Evolutionary conservation across 2,329 filamentous ascomycete species (phyloP).

Genomic region (Colletotrichum endophyticum): DNA sequence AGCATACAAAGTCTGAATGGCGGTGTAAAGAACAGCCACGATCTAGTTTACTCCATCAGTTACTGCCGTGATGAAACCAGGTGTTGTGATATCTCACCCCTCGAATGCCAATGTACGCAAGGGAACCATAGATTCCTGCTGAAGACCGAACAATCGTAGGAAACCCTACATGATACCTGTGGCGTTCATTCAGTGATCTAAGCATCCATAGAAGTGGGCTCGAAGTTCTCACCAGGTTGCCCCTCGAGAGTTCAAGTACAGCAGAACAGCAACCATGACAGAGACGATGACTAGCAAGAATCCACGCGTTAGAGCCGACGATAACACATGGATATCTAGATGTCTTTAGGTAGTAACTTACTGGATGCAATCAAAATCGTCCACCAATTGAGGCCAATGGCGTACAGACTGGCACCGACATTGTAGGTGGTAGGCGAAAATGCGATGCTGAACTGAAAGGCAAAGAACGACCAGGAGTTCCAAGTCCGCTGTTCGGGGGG

Average conservation of each 20-base stretch:
- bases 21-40: conserved; percentile 20
- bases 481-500: neutral
- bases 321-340: neutral
- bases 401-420: conserved; percentile 1
- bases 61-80: neutral
- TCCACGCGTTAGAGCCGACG: neutral
- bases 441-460: neutral
- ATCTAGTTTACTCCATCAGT: neutral
- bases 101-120: conserved; percentile 16
- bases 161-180: conserved; percentile 20
- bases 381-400: conserved; percentile 4
- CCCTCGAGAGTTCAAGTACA: neutral
- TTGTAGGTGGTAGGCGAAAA: conserved; percentile 7
- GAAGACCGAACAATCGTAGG: conserved; percentile 6
- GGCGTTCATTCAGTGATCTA: neutral
- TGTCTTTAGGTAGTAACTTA: neutral
- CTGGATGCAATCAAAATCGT: neutral
- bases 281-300: neutral
- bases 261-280: neutral
- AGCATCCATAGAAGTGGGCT: neutral
- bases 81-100: neutral
- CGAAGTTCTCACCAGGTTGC: neutral
- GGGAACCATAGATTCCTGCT: conserved; percentile 15
- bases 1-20: conserved; percentile 20
- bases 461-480: neutral